phyloP scores from a whole-genome alignment of 768 basidiomycete species.

The Kwoniella europaea region DNA sequence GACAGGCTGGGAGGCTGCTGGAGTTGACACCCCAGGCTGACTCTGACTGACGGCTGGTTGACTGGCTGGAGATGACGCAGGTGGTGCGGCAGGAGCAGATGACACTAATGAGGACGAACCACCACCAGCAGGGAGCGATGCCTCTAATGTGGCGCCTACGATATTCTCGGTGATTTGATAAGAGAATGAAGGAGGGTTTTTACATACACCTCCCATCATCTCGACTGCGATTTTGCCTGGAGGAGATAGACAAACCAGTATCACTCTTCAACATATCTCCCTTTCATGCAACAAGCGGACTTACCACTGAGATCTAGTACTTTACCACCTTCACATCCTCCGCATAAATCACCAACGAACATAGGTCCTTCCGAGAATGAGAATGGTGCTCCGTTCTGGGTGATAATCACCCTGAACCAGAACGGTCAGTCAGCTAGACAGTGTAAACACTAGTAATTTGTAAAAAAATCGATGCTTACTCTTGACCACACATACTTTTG shows the following conservation, averaged over 20 bases:
- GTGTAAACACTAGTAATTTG: background rate
- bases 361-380: constrained; percentile 11
- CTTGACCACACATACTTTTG: constrained; percentile 1
- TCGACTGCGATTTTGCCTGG: constrained; percentile 5
- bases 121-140: background rate
- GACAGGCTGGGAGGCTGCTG: background rate
- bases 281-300: background rate
- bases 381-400: constrained; percentile 1
- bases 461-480: background rate
- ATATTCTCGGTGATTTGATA: constrained; percentile 10
- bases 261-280: background rate
- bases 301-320: constrained; percentile 5
- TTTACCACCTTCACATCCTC: constrained; percentile 1
- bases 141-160: background rate
- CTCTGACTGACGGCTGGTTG: background rate
- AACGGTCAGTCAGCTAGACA: background rate
- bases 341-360: constrained; percentile 3
- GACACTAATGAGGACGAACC: no score
- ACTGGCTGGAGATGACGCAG: background rate
- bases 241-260: background rate
- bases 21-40: background rate
- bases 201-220: constrained; percentile 9
- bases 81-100: no score
- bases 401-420: background rate
- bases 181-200: constrained; percentile 6